A percentile compares a stretch with the other conserved stretches of the same genome.
Conservation (phyloP, 305 asterid genomes). For the Fraxinus angustifolia region DNA sequence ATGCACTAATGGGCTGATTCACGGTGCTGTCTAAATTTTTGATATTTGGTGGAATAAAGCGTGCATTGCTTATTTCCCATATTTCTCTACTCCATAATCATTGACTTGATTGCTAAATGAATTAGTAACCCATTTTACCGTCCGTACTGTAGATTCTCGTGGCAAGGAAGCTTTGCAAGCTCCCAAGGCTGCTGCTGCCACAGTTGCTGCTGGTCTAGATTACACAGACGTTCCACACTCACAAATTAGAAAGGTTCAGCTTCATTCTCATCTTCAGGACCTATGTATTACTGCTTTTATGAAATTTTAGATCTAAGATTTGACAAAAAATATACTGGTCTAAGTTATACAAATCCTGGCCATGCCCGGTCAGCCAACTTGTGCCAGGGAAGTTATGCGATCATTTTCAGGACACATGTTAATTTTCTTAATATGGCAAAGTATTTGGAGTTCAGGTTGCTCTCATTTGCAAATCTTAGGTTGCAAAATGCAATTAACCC, state of each 20-base stretch:
- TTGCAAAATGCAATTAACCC: not conserved
- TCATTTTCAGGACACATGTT: not conserved
- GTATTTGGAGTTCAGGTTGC: not conserved
- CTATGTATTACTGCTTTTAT: not conserved
- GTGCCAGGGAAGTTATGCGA: not conserved
- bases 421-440: not conserved
- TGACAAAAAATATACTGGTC: not conserved
- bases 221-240: constrained; percentile 47
- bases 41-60: not conserved
- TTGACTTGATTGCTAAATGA: not conserved
- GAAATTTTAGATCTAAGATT: not conserved
- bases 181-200: constrained; percentile 35
- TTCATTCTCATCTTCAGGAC: not conserved
- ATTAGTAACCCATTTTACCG: not conserved
- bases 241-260: constrained; percentile 50
- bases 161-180: constrained; percentile 39
- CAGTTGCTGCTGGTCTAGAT: constrained; percentile 28
- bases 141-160: constrained; percentile 39
- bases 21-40: not conserved
- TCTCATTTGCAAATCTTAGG: not conserved
- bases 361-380: not conserved
- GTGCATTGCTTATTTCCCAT: not conserved
- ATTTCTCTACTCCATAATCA: not conserved
- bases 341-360: not conserved
- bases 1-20: not conserved